Evolutionary conservation across 2,329 filamentous ascomycete genomes (phyloP).

Genomic region (Diaporthe destruens): DNA sequence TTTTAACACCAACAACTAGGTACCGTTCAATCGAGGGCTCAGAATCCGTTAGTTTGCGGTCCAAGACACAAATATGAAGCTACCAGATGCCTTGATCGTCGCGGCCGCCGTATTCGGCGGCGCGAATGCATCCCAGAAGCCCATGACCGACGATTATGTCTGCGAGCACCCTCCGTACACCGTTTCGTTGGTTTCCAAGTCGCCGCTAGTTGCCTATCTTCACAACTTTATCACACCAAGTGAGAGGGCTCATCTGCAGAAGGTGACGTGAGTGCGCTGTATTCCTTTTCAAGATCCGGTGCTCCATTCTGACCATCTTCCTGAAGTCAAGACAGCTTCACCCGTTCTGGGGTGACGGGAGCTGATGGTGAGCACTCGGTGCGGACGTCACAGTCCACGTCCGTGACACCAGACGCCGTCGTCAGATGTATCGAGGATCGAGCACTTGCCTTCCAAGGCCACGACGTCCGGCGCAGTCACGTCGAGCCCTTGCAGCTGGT

Average conservation of each 20-base stretch:
- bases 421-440: constrained; percentile 55
- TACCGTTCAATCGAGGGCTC: background rate
- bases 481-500: constrained; percentile 57
- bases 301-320: background rate
- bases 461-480: constrained; percentile 50
- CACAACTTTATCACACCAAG: constrained; percentile 52
- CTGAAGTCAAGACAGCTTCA: constrained; percentile 53
- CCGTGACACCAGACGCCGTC: constrained; percentile 51
- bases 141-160: constrained; percentile 40
- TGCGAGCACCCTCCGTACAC: constrained; percentile 52
- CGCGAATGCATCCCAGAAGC: constrained; percentile 44
- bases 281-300: no score
- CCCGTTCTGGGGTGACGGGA: constrained; percentile 52
- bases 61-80: constrained; percentile 2
- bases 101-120: background rate
- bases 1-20: background rate
- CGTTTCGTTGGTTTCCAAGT: constrained; percentile 51
- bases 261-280: constrained; percentile 49
- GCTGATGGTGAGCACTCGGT: constrained; percentile 47
- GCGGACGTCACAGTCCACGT: constrained; percentile 56
- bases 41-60: background rate
- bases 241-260: constrained; percentile 52
- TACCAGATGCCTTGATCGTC: background rate
- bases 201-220: constrained; percentile 56
- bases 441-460: constrained; percentile 55